Percentiles rank a stretch among this genome's conserved stretches.
Evolutionary conservation across 495 filamentous ascomycete genomes (phyloP).

Genomic region (Hyaloscypha bicolor): DNA sequence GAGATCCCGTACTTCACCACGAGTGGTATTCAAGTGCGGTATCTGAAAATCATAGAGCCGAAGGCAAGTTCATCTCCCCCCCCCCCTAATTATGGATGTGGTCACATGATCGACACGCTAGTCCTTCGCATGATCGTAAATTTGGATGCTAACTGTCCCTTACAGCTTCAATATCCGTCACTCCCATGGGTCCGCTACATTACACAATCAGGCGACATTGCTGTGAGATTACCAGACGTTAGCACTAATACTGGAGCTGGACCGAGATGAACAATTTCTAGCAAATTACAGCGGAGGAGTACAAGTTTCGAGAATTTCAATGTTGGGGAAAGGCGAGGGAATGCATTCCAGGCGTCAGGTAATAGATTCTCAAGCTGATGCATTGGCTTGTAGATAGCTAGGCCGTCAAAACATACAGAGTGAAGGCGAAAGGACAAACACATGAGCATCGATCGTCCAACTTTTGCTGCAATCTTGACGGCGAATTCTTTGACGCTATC

Average conservation of each 20-base stretch:
- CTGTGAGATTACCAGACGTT: slow-evolving; percentile 87
- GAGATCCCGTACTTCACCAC: slow-evolving; percentile 99
- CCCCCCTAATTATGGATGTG: neutral
- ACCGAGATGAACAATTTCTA: neutral
- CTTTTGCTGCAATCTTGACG: neutral
- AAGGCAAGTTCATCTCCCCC: slow-evolving; percentile 67
- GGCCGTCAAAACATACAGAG: neutral
- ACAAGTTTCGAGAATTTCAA: neutral
- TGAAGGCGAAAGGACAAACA: neutral
- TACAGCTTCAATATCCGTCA: slow-evolving; percentile 51
- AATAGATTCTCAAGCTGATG: neutral
- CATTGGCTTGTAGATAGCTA: neutral
- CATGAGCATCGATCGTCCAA: neutral
- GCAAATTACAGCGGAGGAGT: neutral
- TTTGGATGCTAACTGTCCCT: slow-evolving; percentile 28
- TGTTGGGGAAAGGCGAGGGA: neutral
- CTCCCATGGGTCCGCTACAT: slow-evolving; percentile 99
- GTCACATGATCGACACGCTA: neutral
- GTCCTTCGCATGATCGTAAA: neutral
- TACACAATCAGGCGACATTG: slow-evolving; percentile 94
- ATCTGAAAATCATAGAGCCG: slow-evolving; percentile 98
- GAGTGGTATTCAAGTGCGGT: slow-evolving; percentile 95
- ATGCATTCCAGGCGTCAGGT: neutral
- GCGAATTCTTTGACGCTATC: too few species aligned
- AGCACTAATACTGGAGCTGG: neutral